Evolutionary conservation across 164 flowering plant species (phyloP).

Genomic region (Kalanchoe fedtschenkoi): DNA sequence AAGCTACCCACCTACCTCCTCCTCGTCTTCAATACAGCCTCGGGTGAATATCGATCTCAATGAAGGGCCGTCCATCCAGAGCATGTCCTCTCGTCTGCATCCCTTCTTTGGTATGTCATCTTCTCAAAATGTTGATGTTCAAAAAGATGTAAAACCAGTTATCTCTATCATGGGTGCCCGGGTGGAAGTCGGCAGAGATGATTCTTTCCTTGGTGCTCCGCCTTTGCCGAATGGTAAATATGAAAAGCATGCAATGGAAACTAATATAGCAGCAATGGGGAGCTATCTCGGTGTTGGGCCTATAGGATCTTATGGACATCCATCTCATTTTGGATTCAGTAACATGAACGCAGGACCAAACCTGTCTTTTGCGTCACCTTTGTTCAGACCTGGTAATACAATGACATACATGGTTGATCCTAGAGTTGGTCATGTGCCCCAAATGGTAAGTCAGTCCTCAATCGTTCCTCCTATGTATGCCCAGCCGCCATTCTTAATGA

Average conservation of each 20-base stretch:
- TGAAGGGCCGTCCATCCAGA: background rate
- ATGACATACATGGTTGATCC: conserved; percentile 48
- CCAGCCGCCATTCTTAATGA: conserved; percentile 27
- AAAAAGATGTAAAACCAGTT: conserved; percentile 7
- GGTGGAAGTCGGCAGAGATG: conserved; percentile 43
- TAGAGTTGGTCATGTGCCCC: conserved; percentile 38
- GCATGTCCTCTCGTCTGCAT: background rate
- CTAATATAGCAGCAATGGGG: conserved; percentile 23
- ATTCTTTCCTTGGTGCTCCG: conserved; percentile 21
- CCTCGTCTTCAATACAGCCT: background rate
- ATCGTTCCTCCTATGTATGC: conserved; percentile 23
- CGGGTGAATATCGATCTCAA: background rate
- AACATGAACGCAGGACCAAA: conserved; percentile 15
- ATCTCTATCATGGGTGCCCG: conserved; percentile 66
- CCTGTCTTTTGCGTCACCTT: conserved; percentile 17
- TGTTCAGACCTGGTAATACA: conserved; percentile 32
- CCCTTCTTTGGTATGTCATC: background rate
- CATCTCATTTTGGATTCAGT: conserved; percentile 27
- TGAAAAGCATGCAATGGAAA: conserved; percentile 24
- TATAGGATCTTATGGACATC: conserved; percentile 24
- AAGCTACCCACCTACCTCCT: background rate
- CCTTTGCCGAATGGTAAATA: conserved; percentile 40
- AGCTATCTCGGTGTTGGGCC: conserved; percentile 32
- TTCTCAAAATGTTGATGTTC: background rate
- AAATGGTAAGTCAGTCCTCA: conserved; percentile 26